Evolutionary conservation across 257 asterid species (phyloP), one percentile per base, ranked within the genome.

Genomic region (Cruciata laevipes): DNA sequence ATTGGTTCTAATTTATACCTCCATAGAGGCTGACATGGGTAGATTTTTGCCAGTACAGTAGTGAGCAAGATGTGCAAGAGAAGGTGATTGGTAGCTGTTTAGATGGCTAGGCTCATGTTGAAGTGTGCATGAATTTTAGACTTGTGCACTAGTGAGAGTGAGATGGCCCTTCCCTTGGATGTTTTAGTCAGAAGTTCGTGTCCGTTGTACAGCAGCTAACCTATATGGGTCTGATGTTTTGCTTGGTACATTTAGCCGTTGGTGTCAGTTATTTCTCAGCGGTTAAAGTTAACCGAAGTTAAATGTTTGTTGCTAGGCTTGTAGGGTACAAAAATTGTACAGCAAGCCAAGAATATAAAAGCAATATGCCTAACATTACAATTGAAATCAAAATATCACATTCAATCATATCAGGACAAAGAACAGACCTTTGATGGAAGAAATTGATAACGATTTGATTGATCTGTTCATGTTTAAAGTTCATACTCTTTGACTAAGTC

Each of bases 61-160:
- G 44, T 25, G 44, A 32, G 20, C 30, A 30, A 44, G 57, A 40
- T 40, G 23, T 42, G 69, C 30, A 17, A 30, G 61, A n/a, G 44
- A 7, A 49, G 13, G 38, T 35, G 4, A 35, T 35, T 35, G 68
- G 38, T 44, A 65, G 40, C 9, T 25, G 25, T 5, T 65, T 65
- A 7, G 40, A 64, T 65, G 30, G 61, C 30, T 27, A 66, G 61
- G 61, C 31, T 30, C 17, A 30, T 49, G 70, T 20, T 2, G 1
- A 17, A 51, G 49, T 49, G 70, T 66, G 70, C 70, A 51, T 66
- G n/a, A 24, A 27, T 49, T 66, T 66, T 66, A 25, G 55, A 51
- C 47, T 17, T 17, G 61, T 66, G 61, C 70, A 66, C 70, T 18
- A 17, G 57, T 10, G 21, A 56, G 59, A 27, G 40, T 18, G 53